Evolutionary conservation across 2,329 filamentous ascomycete species (phyloP), one percentile per base, ranked within the genome.

Genomic region (Apiospora aurea): DNA sequence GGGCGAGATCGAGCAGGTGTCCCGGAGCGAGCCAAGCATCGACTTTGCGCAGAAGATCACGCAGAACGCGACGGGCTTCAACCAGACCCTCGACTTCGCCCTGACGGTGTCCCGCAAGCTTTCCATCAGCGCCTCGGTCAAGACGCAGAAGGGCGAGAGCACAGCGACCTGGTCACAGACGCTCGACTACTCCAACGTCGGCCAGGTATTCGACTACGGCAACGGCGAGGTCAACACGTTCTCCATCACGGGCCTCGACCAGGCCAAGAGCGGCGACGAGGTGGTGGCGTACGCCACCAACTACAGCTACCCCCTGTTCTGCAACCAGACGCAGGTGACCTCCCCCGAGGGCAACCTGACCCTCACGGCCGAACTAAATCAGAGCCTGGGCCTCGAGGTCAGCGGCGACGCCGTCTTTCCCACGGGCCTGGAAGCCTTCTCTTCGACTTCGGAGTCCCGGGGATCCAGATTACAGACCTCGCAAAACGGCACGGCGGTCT

Each of bases 221-320:
- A 75, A 80, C 24, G 75, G 78, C 14, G 81, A 77, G 49, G 72
- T 81, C 70, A 79, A 80, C 72, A 79, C 74, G 0, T 79, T 80
- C 61, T 73, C 69, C 46, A 84, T 81, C 26, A 82, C 80, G 0
- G 90, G 90, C 7, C 38, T 57, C 8, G 69, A 70, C 26, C 10
- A n/a, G 16, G 18, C 51, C 49, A 75, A 77, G 46, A 79, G 80
- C 73, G 74, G 80, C 73, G 74, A 74, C 0, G 53, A 29, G 2
- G 73, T 70, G 4, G 72, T 72, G 38, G 83, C 73, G 24, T 85
- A 85, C 77, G 74, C 76, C 29, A 74, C 78, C 5, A 76, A 77
- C 5, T 92, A 91, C 78, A 80, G 80, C 11, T 94, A 92, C 76
- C 92, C 92, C 0, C 80, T 94, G 0, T 86, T 83, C 75, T 88